Conservation (phyloP, 768 basidiomycete species). For the Rubroboletus satanas region DNA sequence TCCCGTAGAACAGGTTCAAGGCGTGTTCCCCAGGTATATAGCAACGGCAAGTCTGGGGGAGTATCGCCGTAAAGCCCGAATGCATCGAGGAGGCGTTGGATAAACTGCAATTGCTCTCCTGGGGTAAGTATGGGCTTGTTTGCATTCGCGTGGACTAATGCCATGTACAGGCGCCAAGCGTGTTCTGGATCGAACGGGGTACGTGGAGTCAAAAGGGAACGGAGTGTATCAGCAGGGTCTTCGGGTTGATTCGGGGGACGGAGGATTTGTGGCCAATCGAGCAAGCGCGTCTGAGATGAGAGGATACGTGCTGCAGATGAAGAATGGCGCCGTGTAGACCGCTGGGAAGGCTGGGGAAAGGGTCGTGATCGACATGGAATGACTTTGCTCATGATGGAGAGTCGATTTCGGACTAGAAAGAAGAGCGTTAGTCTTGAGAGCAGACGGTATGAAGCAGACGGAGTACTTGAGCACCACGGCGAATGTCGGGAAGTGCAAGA, state of each 20-base stretch:
- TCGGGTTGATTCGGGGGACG: slow-evolving; percentile 3
- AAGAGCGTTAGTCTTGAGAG: slow-evolving; percentile 5
- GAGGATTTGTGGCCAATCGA: slow-evolving; percentile 4
- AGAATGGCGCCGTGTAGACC: slow-evolving; percentile 23
- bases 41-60: slow-evolving; percentile 14
- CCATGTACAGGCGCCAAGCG: slow-evolving; percentile 40
- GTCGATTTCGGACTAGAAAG: slow-evolving; percentile 31
- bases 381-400: slow-evolving; percentile 37
- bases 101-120: slow-evolving; percentile 26
- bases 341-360: slow-evolving; percentile 10
- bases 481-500: slow-evolving; percentile 46
- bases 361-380: slow-evolving; percentile 24
- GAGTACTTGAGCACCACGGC: slow-evolving; percentile 46
- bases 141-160: slow-evolving; percentile 8
- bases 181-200: slow-evolving; percentile 33
- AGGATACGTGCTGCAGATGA: slow-evolving; percentile 17
- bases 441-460: neutral
- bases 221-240: slow-evolving; percentile 11
- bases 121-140: slow-evolving; percentile 14
- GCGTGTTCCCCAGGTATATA: slow-evolving; percentile 37
- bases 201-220: slow-evolving; percentile 15
- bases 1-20: slow-evolving; percentile 33
- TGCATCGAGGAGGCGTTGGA: slow-evolving; percentile 20
- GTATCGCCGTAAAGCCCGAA: slow-evolving; percentile 14
- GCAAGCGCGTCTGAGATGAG: slow-evolving; percentile 10